Base-by-base conservation (phyloP, 108 stramenopile genomes). In the Nitzschia putrida region DNA sequence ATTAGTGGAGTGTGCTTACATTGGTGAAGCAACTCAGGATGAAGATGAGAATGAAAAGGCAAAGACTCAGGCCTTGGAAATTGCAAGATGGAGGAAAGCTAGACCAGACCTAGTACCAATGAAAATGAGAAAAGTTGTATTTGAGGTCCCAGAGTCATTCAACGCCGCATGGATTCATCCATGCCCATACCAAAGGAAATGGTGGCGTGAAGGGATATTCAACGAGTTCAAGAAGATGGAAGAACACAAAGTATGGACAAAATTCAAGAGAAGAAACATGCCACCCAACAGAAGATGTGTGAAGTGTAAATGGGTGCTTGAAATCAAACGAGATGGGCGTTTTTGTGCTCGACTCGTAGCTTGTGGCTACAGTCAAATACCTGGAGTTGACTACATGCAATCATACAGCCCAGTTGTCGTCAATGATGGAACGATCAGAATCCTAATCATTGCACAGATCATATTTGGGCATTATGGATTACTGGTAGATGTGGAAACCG, bases 151-250 rank as follows among this genome's bases (percentile, higher is more conserved):
- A 8, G 24, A 23, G 23, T 23, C 57, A 13, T 59, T 40, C 5
- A 8, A 53, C 9, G 37, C 7, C 0, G 39, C 53, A 2, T 44
- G 18, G 26, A 53, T 53, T 40, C 66, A 53, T 4, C 1, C 13
- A 2, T 67, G 52, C 1, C 16, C 24, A 18, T 44, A 5, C 26
- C 10, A 40, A 24, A 50, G 12, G 37, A 9, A 13, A 38, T 18
- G 53, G 53, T 11, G 25, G 23, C 24, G 52, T 16, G 52, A 53
- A 24, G 66, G 52, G 1, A 67, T 67, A 2, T 10, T 14, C 3
- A 67, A 67, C 4, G 66, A 67, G 10, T 38, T 67, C n/a, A 12
- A 45, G 11, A 34, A 53, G n/a, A 67, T 67, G 66, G 25, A 16
- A 1, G 3, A 21, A 2, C 66, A 52, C 39, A 38, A 38, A 38